Conservation (phyloP, 305 asterid species). For the Solanum hybrid region DNA sequence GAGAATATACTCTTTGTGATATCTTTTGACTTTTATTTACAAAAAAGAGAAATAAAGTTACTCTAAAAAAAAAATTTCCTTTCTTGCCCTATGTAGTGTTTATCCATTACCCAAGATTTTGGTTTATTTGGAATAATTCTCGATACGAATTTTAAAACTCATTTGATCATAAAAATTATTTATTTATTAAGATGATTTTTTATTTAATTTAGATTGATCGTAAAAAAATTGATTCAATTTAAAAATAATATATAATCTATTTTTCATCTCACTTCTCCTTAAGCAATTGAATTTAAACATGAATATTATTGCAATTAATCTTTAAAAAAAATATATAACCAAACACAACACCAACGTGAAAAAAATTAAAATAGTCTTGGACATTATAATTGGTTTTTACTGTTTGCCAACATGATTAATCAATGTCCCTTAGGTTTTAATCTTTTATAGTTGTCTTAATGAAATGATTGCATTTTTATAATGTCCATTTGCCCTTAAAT, state of each 20-base stretch:
- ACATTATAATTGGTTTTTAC: background rate
- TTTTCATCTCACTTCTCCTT: background rate
- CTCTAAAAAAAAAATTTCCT: background rate
- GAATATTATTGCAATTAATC: background rate
- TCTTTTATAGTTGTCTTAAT: background rate
- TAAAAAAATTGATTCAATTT: background rate
- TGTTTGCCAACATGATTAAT: conserved; percentile 6
- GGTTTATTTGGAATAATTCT: background rate
- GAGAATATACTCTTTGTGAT: background rate
- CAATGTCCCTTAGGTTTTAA: background rate
- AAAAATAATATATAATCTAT: background rate
- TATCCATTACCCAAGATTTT: background rate
- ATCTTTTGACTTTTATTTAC: background rate
- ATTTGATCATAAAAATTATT: background rate
- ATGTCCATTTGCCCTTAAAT: background rate
- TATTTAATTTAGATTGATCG: background rate
- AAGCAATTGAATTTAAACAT: background rate
- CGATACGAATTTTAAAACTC: background rate
- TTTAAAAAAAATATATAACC: background rate
- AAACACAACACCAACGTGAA: background rate
- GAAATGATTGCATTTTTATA: background rate
- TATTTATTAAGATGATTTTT: background rate
- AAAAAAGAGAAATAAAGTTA: background rate
- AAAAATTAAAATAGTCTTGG: background rate
- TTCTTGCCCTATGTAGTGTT: background rate